These are phyloP conservation scores for Coemansia sp. DNA, from an alignment of 192 early-diverging fungal genomes.

Conservation along the genomic window DNA sequence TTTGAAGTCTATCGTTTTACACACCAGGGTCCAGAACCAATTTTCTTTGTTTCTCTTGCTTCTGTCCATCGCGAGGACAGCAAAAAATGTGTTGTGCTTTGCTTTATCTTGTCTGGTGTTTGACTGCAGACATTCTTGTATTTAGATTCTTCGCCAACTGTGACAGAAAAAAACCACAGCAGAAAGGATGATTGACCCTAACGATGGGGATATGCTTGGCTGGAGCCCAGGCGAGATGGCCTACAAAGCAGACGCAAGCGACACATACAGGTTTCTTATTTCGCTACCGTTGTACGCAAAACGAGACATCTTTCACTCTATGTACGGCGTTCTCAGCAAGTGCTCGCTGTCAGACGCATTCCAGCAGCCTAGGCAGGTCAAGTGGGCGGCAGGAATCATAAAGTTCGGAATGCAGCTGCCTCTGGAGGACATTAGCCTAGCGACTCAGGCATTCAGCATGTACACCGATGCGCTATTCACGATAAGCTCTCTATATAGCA, in stretches of 20 bases:
- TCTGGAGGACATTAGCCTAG: conserved; percentile 27
- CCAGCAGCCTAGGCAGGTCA: conserved; percentile 26
- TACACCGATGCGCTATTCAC: conserved; percentile 38
- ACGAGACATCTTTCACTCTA: conserved; percentile 35
- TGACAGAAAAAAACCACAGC: too few relatives aligned
- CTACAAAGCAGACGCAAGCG: neutral
- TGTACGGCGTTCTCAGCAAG: conserved; percentile 16
- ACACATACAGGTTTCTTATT: conserved; percentile 28
- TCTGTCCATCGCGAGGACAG: too few relatives aligned
- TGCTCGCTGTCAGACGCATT: conserved; percentile 25
- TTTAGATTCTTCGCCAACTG: too few relatives aligned
- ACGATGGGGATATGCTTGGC: conserved; percentile 34
- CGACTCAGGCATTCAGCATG: conserved; percentile 32
- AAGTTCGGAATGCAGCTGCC: conserved; percentile 50
- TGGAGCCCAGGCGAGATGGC: conserved; percentile 21
- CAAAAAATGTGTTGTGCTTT: too few relatives aligned
- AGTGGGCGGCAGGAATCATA: conserved; percentile 39
- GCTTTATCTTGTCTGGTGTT: too few relatives aligned
- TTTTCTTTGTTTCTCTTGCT: too few relatives aligned
- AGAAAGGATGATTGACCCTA: conserved; percentile 35
- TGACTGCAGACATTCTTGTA: too few relatives aligned
- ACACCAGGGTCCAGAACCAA: too few relatives aligned
- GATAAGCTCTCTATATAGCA: conserved; percentile 11
- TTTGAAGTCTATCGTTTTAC: too few relatives aligned
- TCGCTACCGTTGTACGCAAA: conserved; percentile 35